phyloP scores from a whole-genome alignment of 768 basidiomycete species.

The Paxillus rubicundulus region DNA sequence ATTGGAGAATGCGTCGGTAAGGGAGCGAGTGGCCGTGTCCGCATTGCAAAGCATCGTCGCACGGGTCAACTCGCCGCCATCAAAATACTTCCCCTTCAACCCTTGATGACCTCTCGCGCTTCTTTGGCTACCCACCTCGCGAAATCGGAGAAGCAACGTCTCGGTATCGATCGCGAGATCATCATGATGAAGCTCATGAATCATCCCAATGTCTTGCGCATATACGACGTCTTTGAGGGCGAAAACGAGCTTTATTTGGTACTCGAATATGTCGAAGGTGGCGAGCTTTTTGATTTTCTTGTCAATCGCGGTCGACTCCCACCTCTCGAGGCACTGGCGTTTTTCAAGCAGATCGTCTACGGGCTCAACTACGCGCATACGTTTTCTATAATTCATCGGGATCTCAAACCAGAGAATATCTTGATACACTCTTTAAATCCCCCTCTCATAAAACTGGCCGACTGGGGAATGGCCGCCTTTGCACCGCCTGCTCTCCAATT shows the following conservation, averaged over 20 bases:
- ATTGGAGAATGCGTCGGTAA: slow-evolving; percentile 93
- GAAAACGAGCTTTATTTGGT: slow-evolving; percentile 88
- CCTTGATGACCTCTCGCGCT: slow-evolving; percentile 68
- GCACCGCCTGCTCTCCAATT: slow-evolving; percentile 81
- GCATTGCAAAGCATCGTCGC: slow-evolving; percentile 81
- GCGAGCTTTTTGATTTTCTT: slow-evolving; percentile 95
- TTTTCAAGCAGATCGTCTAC: slow-evolving; percentile 94
- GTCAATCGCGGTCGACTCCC: slow-evolving; percentile 84
- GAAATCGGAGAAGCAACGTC: slow-evolving; percentile 75
- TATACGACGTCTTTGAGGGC: slow-evolving; percentile 95
- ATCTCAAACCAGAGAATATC: slow-evolving; percentile 97
- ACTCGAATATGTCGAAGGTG: slow-evolving; percentile 93
- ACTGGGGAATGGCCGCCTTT: slow-evolving; percentile 98
- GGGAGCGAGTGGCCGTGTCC: slow-evolving; percentile 91
- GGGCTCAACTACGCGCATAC: slow-evolving; percentile 96
- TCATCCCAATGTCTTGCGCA: slow-evolving; percentile 93
- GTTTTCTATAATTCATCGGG: slow-evolving; percentile 96
- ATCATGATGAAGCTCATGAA: slow-evolving; percentile 99
- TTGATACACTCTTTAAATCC: slow-evolving; percentile 80
- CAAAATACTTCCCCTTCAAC: slow-evolving; percentile 88
- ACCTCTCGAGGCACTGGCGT: slow-evolving; percentile 78
- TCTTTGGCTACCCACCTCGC: slow-evolving; percentile 64
- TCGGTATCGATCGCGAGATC: slow-evolving; percentile 91
- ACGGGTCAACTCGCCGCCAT: slow-evolving; percentile 93
- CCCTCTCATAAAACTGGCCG: slow-evolving; percentile 90